Conservation (phyloP, 2,329 filamentous ascomycete genomes). For the Trichoderma guizhouense region DNA sequence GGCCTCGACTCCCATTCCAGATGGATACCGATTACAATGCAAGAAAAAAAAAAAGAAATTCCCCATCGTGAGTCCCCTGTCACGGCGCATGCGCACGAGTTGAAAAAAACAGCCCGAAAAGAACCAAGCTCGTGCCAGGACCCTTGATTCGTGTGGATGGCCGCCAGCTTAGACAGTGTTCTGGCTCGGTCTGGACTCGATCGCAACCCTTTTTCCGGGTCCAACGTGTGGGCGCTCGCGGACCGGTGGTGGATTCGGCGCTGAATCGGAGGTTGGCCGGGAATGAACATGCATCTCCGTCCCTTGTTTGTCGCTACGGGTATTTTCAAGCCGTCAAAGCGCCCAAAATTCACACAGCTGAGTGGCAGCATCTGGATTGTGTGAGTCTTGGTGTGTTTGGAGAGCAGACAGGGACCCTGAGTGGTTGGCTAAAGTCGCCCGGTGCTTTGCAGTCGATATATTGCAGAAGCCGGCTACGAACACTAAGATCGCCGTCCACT, state of each 20-base stretch:
- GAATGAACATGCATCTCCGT: slow-evolving; percentile 16
- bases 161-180: slow-evolving; percentile 3
- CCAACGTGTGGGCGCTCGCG: slow-evolving; percentile 7
- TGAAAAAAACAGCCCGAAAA: slow-evolving; percentile 16
- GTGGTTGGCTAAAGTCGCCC: background rate
- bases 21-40: background rate
- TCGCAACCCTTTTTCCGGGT: slow-evolving; percentile 2
- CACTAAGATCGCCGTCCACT: background rate
- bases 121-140: slow-evolving; percentile 19
- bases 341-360: background rate
- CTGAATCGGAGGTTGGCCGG: slow-evolving; percentile 20
- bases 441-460: background rate
- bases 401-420: background rate
- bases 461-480: background rate
- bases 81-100: slow-evolving; percentile 4
- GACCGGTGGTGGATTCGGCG: slow-evolving; percentile 17
- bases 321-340: background rate
- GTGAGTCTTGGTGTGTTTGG: background rate
- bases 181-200: slow-evolving; percentile 23
- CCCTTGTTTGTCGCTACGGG: background rate
- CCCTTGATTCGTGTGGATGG: slow-evolving; percentile 15
- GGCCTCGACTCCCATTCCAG: background rate
- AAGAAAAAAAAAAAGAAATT: background rate
- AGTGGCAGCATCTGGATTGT: background rate
- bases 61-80: background rate